Base-by-base conservation (phyloP, 2,329 filamentous ascomycete genomes). In the Trichoderma afroharzianum region DNA sequence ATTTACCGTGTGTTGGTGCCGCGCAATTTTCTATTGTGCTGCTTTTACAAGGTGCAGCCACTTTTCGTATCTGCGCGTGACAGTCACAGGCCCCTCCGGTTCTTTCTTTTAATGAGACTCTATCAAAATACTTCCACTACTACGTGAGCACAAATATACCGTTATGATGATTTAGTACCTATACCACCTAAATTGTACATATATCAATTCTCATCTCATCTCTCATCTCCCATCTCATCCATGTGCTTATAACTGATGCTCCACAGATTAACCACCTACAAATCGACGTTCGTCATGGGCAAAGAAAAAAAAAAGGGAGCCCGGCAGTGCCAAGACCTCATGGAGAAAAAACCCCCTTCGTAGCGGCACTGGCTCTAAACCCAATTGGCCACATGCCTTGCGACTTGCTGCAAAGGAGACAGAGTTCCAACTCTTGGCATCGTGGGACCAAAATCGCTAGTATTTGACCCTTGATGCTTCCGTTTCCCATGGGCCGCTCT, bases 281-380 rank as follows among this genome's bases (percentile, higher is more conserved):
- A 59, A 59, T n/a, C 14, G 30, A 8, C n/a, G 26, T 32, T 32
- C 50, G 6, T 43, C n/a, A 53, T 50, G 43, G 43, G 8, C 14
- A 36, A 58, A 28, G 21, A 32, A 15, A 28, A 66, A 28, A 33
- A 68, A 53, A 68, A 57, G n/a, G 21, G 64, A 55, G 47, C 68
- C 68, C 24, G 50, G 64, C 59, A 66, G 61, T 63, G 73, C 73
- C 71, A 73, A 74, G 71, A 66, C 61, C 18, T 47, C 67, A 53
- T 26, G 15, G 39, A 68, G 15, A 39, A 59, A 53, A 24, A n/a
- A 15, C 63, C 63, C 64, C 63, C 33, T 53, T 58, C 32, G 59
- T 47, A 55, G 72, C 72, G 64, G 72, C 72, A 57, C 62, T 30
- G 32, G 55, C 57, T 58, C 73, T 74, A 73, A 72, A 21, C 71